Conservation (phyloP, 2,329 filamentous ascomycete species). For the Lecanosticta acicola region DNA sequence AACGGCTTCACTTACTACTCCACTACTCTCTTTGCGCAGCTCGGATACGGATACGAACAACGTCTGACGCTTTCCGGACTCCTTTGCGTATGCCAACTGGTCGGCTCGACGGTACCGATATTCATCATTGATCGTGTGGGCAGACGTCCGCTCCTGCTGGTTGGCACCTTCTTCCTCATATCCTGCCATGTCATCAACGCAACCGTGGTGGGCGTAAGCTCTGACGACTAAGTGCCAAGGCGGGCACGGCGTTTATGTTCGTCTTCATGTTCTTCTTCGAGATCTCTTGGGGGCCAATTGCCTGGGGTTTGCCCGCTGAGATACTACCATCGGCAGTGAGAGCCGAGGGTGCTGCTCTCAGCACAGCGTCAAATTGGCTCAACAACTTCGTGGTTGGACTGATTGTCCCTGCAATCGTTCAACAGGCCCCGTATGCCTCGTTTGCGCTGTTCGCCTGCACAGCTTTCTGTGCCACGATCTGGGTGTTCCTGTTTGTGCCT, state of each 20-base stretch:
- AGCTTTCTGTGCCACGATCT: slow-evolving; percentile 23
- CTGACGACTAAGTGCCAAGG: slow-evolving; percentile 39
- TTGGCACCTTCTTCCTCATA: slow-evolving; percentile 42
- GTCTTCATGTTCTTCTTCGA: slow-evolving; percentile 43
- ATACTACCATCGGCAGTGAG: slow-evolving; percentile 55
- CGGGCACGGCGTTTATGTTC: slow-evolving; percentile 37
- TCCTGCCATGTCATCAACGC: slow-evolving; percentile 44
- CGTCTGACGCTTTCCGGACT: slow-evolving; percentile 34
- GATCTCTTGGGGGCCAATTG: slow-evolving; percentile 41
- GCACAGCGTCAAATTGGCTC: slow-evolving; percentile 58
- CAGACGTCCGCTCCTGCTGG: slow-evolving; percentile 33
- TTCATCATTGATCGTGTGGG: slow-evolving; percentile 37
- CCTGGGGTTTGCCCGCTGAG: slow-evolving; percentile 40
- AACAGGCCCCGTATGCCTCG: slow-evolving; percentile 40
- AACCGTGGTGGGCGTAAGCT: slow-evolving; percentile 48
- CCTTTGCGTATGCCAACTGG: slow-evolving; percentile 36
- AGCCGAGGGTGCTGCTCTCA: slow-evolving; percentile 57
- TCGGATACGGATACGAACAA: slow-evolving; percentile 31
- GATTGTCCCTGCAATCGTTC: slow-evolving; percentile 11
- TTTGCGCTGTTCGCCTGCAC: slow-evolving; percentile 56
- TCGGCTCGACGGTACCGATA: slow-evolving; percentile 25
- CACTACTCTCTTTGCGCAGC: slow-evolving; percentile 36
- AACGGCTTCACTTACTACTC: slow-evolving; percentile 44
- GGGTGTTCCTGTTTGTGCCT: slow-evolving; percentile 21
- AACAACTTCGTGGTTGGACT: slow-evolving; percentile 54